Conservation (phyloP, 805 yeast species). For the Metschnikowia lunata region DNA sequence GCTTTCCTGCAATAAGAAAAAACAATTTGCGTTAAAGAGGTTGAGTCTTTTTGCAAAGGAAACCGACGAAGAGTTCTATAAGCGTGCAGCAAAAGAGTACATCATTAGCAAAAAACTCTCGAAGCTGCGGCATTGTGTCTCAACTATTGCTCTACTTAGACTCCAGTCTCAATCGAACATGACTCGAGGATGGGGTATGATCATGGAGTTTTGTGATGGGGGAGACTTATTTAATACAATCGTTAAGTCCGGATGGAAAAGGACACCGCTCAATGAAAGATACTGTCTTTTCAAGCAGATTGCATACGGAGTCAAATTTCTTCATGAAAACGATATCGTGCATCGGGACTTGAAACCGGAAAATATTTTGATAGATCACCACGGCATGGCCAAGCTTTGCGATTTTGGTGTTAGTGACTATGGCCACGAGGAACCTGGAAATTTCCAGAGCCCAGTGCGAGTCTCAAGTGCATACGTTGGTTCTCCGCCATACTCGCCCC, state of each 20-base stretch:
- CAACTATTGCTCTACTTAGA: constrained; percentile 50
- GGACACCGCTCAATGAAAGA: constrained; percentile 47
- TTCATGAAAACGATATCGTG: constrained; percentile 64
- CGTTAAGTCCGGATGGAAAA: constrained; percentile 56
- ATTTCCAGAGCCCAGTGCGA: constrained; percentile 41
- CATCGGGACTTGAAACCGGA: constrained; percentile 78
- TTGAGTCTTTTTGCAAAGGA: constrained; percentile 59
- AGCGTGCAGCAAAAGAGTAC: constrained; percentile 60
- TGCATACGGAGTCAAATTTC: constrained; percentile 53
- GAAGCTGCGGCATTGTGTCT: constrained; percentile 57
- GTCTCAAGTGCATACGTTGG: constrained; percentile 55
- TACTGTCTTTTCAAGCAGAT: constrained; percentile 69
- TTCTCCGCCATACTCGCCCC: constrained; percentile 78
- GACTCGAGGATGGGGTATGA: constrained; percentile 73
- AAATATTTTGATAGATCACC: constrained; percentile 54
- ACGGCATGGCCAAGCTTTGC: constrained; percentile 63
- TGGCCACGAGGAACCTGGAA: constrained; percentile 52
- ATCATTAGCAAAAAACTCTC: constrained; percentile 52
- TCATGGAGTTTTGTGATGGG: constrained; percentile 56
- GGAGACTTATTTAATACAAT: constrained; percentile 61
- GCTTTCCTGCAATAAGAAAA: constrained; percentile 36
- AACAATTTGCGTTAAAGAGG: constrained; percentile 60
- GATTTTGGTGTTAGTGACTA: constrained; percentile 75
- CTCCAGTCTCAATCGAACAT: constrained; percentile 52
- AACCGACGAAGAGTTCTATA: constrained; percentile 58